Conservation (phyloP, 2,329 filamentous ascomycete genomes). For the Cercospora canescens region DNA sequence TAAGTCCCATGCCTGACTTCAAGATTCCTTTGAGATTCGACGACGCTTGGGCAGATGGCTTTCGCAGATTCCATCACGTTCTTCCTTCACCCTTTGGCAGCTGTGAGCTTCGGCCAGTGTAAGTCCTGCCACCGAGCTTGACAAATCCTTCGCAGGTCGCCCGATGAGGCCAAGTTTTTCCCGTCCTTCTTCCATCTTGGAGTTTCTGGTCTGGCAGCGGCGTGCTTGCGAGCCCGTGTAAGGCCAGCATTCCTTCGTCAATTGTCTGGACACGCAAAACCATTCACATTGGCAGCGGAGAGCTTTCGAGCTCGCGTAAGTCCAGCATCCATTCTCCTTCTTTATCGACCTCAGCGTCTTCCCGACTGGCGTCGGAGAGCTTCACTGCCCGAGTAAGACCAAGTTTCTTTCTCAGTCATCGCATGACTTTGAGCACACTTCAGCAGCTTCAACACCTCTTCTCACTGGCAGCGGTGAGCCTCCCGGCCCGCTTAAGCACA, state of each 20-base stretch:
- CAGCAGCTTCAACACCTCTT: too few relatives aligned
- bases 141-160: slow-evolving; percentile 3
- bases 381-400: neutral
- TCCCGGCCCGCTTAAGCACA: neutral
- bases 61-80: neutral
- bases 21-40: neutral
- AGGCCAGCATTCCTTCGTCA: neutral
- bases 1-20: neutral
- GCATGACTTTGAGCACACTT: too few relatives aligned
- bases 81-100: neutral
- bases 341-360: neutral
- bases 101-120: slow-evolving; percentile 8
- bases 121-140: neutral
- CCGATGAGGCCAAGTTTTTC: neutral
- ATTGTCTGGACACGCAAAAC: neutral
- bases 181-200: neutral
- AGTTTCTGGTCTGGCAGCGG: neutral
- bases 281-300: neutral
- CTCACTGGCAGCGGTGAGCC: neutral
- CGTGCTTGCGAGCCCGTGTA: neutral
- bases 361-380: neutral
- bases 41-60: neutral
- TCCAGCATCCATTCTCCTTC: neutral
- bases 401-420: neutral
- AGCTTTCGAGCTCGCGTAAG: neutral